Conservation (phyloP, 345 rosid genomes). For the Lumnitzera racemosa region DNA sequence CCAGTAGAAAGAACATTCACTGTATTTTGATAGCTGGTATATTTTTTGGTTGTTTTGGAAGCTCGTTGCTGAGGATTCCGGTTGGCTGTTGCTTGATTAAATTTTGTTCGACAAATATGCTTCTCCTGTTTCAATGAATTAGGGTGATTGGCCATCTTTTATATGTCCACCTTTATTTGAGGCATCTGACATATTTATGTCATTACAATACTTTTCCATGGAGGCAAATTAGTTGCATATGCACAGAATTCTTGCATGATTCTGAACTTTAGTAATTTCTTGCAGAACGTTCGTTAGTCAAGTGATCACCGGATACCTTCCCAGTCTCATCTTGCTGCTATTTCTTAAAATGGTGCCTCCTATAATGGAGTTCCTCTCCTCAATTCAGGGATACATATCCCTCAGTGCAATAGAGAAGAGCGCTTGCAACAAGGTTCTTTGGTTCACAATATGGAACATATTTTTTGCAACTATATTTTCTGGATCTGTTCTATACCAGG, state of each 20-base stretch:
- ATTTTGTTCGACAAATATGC: too few species aligned
- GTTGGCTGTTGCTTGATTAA: background rate
- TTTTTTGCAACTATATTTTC: constrained; percentile 94
- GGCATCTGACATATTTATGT: too few species aligned
- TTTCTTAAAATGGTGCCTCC: constrained; percentile 83
- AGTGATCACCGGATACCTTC: constrained; percentile 87
- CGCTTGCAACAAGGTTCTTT: constrained; percentile 87
- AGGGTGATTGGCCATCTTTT: too few species aligned
- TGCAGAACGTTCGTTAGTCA: constrained; percentile 75
- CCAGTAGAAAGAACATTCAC: too few species aligned
- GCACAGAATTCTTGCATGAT: constrained; percentile 1
- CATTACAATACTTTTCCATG: too few species aligned
- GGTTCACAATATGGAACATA: constrained; percentile 94
- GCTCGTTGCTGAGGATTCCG: too few species aligned
- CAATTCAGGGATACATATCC: constrained; percentile 86
- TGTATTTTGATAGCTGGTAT: too few species aligned
- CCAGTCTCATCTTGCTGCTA: constrained; percentile 79
- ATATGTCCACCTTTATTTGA: too few species aligned
- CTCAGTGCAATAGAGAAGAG: constrained; percentile 80
- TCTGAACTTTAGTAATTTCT: constrained; percentile 15
- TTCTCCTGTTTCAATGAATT: too few species aligned
- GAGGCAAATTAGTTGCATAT: background rate
- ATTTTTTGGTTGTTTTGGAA: too few species aligned
- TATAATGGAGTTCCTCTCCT: constrained; percentile 84
- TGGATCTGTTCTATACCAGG: constrained; percentile 59